Evolutionary conservation across 2,329 filamentous ascomycete genomes (phyloP), one percentile per base, ranked within the genome.

Genomic region (Chalaropsis ovoidea): DNA sequence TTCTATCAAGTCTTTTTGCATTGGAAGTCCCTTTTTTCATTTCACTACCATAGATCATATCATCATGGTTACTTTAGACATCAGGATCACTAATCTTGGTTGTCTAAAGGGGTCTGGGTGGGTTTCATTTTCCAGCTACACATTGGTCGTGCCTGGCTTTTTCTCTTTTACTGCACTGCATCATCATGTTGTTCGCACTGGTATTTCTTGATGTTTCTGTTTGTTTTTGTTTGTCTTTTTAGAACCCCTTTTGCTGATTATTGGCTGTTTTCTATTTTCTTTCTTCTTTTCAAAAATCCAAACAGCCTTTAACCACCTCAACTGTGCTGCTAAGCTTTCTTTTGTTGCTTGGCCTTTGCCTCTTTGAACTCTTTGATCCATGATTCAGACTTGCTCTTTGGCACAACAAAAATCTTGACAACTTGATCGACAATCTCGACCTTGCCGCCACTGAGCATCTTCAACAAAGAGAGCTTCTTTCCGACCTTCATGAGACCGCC

Each of bases 401-500:
- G 93, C 69, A 99, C 80, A 1, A 97, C 84, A 72, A 89, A 91
- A 39, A 99, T 84, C 72, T 80, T 85, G 27, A 97, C 83, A 69
- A 97, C 76, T 39, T 90, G 88, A 75, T 99, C 93, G 60, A 95
- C 85, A 10, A 99, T 81, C 76, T 95, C 92, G 6, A 95, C 84
- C 72, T 88, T 91, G 6, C 89, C 90, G 8, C 83, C 84, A 8
- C 80, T 80, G 69, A 97, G 75, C 39, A 93, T 82, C 77, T 90
- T 89, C 62, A 90, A 75, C 70, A 97, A 74, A 22, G 84, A 79
- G 69, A 94, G 81, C 73, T 93, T 94, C 81, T 89, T 92, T 61
- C 94, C 93, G 24, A 92, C 86, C 77, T 95, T 96, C 71, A 96
- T 84, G 71, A 99, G 75, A 0, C 92, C 91, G 0, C 91, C 91